A percentile compares a stretch with the other conserved stretches of the same genome.
Evolutionary conservation across 1,284 basidiomycete species (phyloP).

Genomic region (Schizopora paradoxa): DNA sequence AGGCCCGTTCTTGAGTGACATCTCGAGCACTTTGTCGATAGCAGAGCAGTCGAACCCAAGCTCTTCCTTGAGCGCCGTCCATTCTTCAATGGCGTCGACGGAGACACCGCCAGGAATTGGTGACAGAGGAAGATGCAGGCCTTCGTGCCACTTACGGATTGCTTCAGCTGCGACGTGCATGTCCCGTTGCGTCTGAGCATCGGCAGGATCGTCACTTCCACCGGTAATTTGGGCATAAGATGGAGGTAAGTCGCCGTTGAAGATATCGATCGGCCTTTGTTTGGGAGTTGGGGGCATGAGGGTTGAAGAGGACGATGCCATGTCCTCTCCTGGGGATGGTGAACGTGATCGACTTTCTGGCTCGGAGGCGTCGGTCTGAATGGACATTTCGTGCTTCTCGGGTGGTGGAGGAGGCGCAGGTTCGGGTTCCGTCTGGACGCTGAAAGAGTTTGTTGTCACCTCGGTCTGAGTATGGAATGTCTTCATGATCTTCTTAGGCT

Average conservation of each 20-base stretch:
- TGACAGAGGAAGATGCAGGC: slow-evolving; percentile 46
- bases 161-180: slow-evolving; percentile 50
- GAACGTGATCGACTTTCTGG: slow-evolving; percentile 35
- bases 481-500: slow-evolving; percentile 23
- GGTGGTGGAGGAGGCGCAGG: slow-evolving; percentile 29
- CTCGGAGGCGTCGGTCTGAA: slow-evolving; percentile 43
- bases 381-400: slow-evolving; percentile 15
- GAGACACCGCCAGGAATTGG: slow-evolving; percentile 50
- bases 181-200: slow-evolving; percentile 45
- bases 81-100: slow-evolving; percentile 59
- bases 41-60: slow-evolving; percentile 71
- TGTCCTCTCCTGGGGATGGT: slow-evolving; percentile 40
- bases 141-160: slow-evolving; percentile 65
- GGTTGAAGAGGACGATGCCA: slow-evolving; percentile 67
- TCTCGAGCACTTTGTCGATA: slow-evolving; percentile 65
- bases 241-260: slow-evolving; percentile 53
- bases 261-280: slow-evolving; percentile 32
- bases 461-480: slow-evolving; percentile 30
- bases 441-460: slow-evolving; percentile 18
- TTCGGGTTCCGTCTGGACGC: slow-evolving; percentile 30
- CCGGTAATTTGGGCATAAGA: slow-evolving; percentile 58
- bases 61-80: slow-evolving; percentile 71
- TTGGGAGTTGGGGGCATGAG: slow-evolving; percentile 63
- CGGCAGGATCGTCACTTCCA: slow-evolving; percentile 22
- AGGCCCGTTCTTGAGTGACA: slow-evolving; percentile 39